phyloP scores from a whole-genome alignment of 1,139 yeast species.

The Debaryomycetaceae sp. region DNA sequence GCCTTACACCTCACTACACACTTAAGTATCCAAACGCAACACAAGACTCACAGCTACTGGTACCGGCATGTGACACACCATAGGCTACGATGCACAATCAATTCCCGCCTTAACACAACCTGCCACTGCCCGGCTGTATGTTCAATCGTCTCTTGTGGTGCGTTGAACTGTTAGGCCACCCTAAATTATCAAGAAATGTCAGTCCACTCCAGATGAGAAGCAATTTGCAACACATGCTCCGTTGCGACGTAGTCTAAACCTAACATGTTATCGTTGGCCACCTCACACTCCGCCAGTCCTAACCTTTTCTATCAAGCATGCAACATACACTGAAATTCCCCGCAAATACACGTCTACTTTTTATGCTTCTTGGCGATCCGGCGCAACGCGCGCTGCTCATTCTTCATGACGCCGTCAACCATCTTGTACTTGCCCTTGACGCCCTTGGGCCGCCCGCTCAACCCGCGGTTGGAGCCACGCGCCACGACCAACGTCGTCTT shows the following conservation, averaged over 20 bases:
- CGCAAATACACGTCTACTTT: slow-evolving; percentile 20
- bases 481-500: slow-evolving; percentile 87
- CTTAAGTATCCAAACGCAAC: too few relatives aligned
- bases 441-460: slow-evolving; percentile 94
- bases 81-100: too few relatives aligned
- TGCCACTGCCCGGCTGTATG: too few relatives aligned
- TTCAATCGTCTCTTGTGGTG: too few relatives aligned
- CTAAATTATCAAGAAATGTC: too few relatives aligned
- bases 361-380: slow-evolving; percentile 80
- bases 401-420: slow-evolving; percentile 98
- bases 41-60: too few relatives aligned
- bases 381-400: slow-evolving; percentile 87
- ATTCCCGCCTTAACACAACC: too few relatives aligned
- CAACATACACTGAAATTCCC: too few relatives aligned
- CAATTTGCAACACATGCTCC: background rate
- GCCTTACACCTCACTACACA: too few relatives aligned
- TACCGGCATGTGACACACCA: too few relatives aligned
- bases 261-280: background rate
- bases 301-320: background rate
- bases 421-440: slow-evolving; percentile 95
- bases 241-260: background rate
- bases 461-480: slow-evolving; percentile 72
- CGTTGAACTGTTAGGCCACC: too few relatives aligned
- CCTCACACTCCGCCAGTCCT: background rate
- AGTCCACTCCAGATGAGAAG: too few relatives aligned